phyloP scores from a whole-genome alignment of 495 filamentous ascomycete genomes.

The Penicillium flavigenum region DNA sequence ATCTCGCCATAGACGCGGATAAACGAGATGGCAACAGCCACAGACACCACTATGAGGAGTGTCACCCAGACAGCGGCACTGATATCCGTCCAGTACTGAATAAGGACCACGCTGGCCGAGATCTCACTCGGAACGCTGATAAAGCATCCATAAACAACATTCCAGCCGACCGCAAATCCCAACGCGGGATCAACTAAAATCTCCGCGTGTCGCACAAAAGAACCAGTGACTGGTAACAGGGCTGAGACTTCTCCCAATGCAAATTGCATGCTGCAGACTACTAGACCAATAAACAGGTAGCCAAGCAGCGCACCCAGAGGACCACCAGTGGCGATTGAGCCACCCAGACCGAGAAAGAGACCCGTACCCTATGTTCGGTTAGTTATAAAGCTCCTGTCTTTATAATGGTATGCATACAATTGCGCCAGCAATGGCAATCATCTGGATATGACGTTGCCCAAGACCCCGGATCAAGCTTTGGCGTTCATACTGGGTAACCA shows the following conservation, averaged over 20 bases:
- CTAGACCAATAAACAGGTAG: conserved; percentile 38
- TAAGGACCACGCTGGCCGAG: conserved; percentile 58
- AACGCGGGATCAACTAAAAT: conserved; percentile 55
- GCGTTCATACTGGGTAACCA: conserved; percentile 28
- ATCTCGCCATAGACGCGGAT: conserved; percentile 49
- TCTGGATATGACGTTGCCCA: conserved; percentile 53
- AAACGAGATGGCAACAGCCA: conserved; percentile 52
- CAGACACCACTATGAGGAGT: conserved; percentile 54
- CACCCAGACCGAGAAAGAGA: conserved; percentile 60
- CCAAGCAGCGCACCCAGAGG: conserved; percentile 60
- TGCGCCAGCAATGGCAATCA: conserved; percentile 59
- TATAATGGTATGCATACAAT: conserved; percentile 36
- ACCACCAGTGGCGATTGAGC: conserved; percentile 57
- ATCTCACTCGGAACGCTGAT: conserved; percentile 67
- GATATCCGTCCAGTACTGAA: conserved; percentile 59
- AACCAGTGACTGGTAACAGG: conserved; percentile 44
- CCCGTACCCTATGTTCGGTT: conserved; percentile 50
- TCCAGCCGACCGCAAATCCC: conserved; percentile 63
- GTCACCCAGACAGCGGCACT: conserved; percentile 55
- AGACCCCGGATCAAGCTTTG: conserved; percentile 34
- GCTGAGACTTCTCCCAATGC: conserved; percentile 46
- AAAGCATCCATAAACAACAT: conserved; percentile 49
- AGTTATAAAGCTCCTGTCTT: background rate
- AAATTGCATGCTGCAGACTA: conserved; percentile 45
- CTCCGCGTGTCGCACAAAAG: conserved; percentile 53